Evolutionary conservation across 2,329 filamentous ascomycete species (phyloP), one percentile per base, ranked within the genome.

Genomic region (Pyricularia sp.): DNA sequence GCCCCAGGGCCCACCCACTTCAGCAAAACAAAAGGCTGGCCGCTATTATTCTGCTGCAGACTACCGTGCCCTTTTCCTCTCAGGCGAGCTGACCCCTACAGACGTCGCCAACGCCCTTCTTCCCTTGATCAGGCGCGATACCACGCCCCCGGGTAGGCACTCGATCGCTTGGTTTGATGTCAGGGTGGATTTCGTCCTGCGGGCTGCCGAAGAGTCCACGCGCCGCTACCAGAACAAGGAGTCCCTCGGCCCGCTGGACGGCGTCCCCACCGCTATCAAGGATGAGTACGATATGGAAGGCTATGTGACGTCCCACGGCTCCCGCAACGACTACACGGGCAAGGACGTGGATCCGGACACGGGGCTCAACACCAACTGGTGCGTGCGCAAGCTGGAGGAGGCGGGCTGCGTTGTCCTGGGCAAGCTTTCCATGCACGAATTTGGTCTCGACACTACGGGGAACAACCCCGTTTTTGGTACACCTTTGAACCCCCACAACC

Each of bases 201-300:
- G 76, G 59, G 80, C 82, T 0, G 83, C 83, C 3, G 77, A 78
- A 31, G 82, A 76, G 3, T 84, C 83, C 0, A 83, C 83, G 0
- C 70, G 75, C 55, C 76, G 83, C 1, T 85, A 85, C 73, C 79
- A 84, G 71, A 81, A 85, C 64, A 85, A 86, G 1, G 83, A 83
- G 69, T 81, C 88, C 0, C 77, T 92, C 3, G 86, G 90, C 0
- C 82, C 86, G 0, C 80, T 94, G 0, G 91, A 93, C 73, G 92
- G 91, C 9, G 84, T 94, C 0, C 91, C 91, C 0, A 85, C 92
- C 5, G 89, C 86, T 0, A 85, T 93, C 66, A 94, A 94, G 78
- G 91, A 94, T 73, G 90, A 93, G 75, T 86, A 91, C 66, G 88
- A 93, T 75, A 78, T 94, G 28, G 85, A 87, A n/a, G 92, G 91